Conservation (phyloP, 192 early-diverging fungal genomes). For the Cetraspora pellucida region DNA sequence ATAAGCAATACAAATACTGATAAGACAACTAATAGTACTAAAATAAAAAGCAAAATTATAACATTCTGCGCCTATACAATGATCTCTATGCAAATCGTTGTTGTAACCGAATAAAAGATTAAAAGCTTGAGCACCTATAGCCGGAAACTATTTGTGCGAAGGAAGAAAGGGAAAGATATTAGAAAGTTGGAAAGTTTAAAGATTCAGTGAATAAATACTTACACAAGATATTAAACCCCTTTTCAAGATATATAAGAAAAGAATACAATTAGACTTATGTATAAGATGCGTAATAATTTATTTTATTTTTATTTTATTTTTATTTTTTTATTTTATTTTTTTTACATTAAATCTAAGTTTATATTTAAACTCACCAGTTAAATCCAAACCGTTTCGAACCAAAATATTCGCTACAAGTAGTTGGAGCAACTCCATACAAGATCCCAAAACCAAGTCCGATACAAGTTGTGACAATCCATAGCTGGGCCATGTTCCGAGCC, state of each 20-base stretch:
- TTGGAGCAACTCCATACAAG: constrained; percentile 45
- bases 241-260: too few species aligned
- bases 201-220: neutral
- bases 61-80: neutral
- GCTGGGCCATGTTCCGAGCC: constrained; percentile 24
- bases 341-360: neutral
- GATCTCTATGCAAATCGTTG: constrained; percentile 48
- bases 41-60: neutral
- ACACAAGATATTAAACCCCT: too few species aligned
- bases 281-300: too few species aligned
- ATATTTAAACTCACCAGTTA: constrained; percentile 39
- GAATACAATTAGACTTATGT: too few species aligned
- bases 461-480: constrained; percentile 32
- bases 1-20: neutral
- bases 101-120: constrained; percentile 63
- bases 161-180: neutral
- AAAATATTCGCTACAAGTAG: constrained; percentile 47
- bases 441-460: constrained; percentile 46
- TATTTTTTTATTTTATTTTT: too few species aligned
- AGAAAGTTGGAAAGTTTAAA: neutral
- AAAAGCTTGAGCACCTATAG: constrained; percentile 65
- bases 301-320: too few species aligned
- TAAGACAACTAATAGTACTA: neutral
- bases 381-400: constrained; percentile 41
- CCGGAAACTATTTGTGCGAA: constrained; percentile 45